Evolutionary conservation across 2,329 filamentous ascomycete genomes (phyloP), one percentile per base, ranked within the genome.

Genomic region (Fusarium brachygibbosum): DNA sequence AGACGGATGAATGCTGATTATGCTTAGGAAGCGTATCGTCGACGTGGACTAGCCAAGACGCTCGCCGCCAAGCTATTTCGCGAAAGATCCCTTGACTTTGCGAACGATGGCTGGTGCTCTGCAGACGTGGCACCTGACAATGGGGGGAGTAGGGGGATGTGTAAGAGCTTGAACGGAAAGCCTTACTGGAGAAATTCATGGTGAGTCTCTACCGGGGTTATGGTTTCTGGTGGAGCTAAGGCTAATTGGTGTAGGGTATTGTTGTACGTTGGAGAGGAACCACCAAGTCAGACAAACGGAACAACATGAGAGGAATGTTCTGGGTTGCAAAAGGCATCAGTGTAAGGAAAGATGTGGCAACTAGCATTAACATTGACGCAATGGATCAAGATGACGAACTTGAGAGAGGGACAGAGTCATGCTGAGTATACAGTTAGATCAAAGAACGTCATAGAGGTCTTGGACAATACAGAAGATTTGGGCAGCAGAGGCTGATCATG

Each of bases 51-150:
- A 31, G 90, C 90, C 3, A 91, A 90, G 75, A 81, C 82, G 0
- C 79, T 93, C 6, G 86, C 86, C 1, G 79, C 82, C 25, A 90
- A 85, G 74, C 75, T 92, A 4, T 83, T 92, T 45, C 79, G 79
- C 6, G 83, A 88, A 38, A 80, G 84, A 46, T 79, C 85, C 34
- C 68, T 68, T 5, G 77, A 79, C 1, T 87, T 82, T 35, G 81
- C 80, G 2, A 71, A 81, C 0, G 86, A 87, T 37, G 84, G 81
- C 9, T 87, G 85, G 81, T 85, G 83, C 28, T 84, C 87, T 62
- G 90, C 90, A 3, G 89, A 93, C 76, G 90, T 93, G 1, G 84
- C 87, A 4, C 79, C 83, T 0, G 83, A 84, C 1, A 93, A 93
- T 68, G 60, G 76, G 3, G 84, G 85, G 40, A 93, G 90, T 72